Conservation (phyloP, 805 yeast species). For the Candida corydali region DNA sequence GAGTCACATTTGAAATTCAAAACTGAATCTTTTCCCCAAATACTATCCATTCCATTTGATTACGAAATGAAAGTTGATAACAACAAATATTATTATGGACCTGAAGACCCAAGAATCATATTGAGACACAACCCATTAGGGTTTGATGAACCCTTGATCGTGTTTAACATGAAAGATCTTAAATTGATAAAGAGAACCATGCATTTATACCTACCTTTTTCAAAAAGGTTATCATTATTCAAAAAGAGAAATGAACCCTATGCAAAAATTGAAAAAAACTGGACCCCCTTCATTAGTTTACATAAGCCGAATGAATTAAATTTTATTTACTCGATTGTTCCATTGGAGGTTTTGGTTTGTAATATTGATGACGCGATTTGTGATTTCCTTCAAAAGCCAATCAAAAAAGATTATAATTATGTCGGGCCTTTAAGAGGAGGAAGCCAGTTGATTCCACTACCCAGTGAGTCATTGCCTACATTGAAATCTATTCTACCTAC, state of each 20-base stretch:
- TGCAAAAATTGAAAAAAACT: conserved; percentile 26
- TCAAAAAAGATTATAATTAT: conserved; percentile 12
- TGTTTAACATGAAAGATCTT: conserved; percentile 13
- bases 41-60: conserved; percentile 13
- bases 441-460: conserved; percentile 25
- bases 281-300: conserved; percentile 36
- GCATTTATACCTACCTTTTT: conserved; percentile 27
- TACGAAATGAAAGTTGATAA: conserved; percentile 10
- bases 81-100: conserved; percentile 18
- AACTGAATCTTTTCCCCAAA: conserved; percentile 12
- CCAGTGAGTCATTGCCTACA: conserved; percentile 14
- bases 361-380: conserved; percentile 24
- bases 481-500: conserved; percentile 12
- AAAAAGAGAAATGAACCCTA: conserved; percentile 11
- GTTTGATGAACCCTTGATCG: conserved; percentile 24
- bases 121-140: conserved; percentile 20
- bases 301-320: conserved; percentile 11
- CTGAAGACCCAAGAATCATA: conserved; percentile 26
- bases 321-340: conserved; percentile 23
- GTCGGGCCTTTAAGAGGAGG: conserved; percentile 37
- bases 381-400: conserved; percentile 20
- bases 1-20: conserved; percentile 13
- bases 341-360: conserved; percentile 27
- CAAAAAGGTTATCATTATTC: conserved; percentile 19
- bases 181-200: conserved; percentile 20